Percentiles rank a stretch among this genome's conserved stretches.
Conservation (phyloP, 2,329 filamentous ascomycete species). For the Botryotinia narcissicola region DNA sequence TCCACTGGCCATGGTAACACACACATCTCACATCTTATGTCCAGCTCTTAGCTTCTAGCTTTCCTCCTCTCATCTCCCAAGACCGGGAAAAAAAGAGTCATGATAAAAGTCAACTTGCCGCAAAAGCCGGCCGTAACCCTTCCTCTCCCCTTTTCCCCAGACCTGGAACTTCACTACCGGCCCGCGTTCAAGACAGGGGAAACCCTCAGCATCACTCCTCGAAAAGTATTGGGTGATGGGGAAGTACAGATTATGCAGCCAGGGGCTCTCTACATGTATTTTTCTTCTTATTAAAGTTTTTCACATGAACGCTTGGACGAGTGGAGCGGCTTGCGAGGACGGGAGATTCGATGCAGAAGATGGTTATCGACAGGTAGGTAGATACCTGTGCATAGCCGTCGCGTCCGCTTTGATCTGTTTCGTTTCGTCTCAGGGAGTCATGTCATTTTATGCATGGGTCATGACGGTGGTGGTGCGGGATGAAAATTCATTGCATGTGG, state of each 20-base stretch:
- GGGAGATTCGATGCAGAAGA: background rate
- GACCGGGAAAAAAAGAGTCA: background rate
- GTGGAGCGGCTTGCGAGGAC: background rate
- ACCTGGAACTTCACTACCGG: background rate
- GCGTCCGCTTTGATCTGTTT: background rate
- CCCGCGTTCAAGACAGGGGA: background rate
- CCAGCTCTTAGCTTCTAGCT: background rate
- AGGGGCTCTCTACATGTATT: background rate
- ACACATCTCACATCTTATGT: background rate
- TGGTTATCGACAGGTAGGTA: background rate
- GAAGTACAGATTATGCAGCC: conserved; percentile 9
- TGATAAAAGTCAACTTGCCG: background rate
- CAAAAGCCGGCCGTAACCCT: background rate
- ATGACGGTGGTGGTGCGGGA: background rate
- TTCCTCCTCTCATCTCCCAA: background rate
- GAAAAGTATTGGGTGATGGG: conserved; percentile 7
- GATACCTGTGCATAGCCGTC: conserved; percentile 3
- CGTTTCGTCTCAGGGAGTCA: background rate
- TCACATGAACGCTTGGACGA: conserved; percentile 8
- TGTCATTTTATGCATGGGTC: background rate
- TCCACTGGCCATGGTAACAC: conserved; percentile 2
- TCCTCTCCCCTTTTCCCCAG: background rate
- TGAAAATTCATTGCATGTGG: background rate
- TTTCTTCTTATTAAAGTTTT: background rate
- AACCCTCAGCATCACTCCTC: background rate